Evolutionary conservation across 2,329 filamentous ascomycete genomes (phyloP).

Genomic region (Aspergillus bombycis): DNA sequence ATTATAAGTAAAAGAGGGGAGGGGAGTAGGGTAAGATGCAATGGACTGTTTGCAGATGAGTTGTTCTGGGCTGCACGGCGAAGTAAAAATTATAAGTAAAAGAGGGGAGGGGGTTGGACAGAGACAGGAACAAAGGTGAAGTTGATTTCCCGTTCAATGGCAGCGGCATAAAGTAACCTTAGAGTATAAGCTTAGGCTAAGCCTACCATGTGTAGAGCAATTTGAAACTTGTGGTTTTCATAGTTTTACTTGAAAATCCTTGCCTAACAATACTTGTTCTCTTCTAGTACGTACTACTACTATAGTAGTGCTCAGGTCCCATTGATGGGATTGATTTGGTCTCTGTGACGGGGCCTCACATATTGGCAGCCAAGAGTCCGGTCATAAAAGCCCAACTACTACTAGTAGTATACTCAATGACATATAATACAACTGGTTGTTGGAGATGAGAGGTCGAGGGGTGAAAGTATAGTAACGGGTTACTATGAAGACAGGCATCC

Average conservation of each 20-base stretch:
- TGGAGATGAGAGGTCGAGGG: neutral
- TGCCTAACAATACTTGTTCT: neutral
- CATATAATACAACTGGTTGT: neutral
- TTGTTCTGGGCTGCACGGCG: neutral
- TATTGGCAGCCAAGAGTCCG: neutral
- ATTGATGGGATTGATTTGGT: no score
- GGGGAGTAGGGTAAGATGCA: neutral
- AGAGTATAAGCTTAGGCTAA: neutral
- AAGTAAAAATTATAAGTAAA: neutral
- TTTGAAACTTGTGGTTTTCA: neutral
- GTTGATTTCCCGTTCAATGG: neutral
- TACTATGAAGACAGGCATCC: neutral
- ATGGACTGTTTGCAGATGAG: neutral
- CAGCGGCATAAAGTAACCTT: neutral
- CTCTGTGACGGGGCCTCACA: no score
- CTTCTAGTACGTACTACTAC: no score
- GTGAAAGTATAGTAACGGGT: no score
- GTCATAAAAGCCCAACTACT: neutral
- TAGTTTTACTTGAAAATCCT: neutral
- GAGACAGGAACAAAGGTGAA: neutral
- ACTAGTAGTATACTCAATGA: neutral
- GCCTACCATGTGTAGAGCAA: neutral
- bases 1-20: no score
- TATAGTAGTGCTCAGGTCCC: no score
- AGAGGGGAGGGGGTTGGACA: neutral